Evolutionary conservation across 106 monocot species (phyloP), one percentile per base, ranked within the genome.

Genomic region (Narthecium ossifragum): DNA sequence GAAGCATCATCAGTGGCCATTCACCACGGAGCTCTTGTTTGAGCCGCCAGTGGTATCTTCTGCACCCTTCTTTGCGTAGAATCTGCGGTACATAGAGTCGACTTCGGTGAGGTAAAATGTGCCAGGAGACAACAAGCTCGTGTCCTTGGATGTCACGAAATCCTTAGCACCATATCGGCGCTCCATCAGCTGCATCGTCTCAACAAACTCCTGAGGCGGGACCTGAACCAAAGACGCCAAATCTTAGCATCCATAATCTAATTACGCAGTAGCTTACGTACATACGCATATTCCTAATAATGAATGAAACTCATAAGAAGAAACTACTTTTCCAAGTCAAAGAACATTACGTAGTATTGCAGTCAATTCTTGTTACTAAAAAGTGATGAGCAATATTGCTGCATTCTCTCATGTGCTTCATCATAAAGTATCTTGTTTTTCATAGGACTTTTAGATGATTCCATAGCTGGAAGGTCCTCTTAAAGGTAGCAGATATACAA

Each of bases 161-260:
- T 78, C 86, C 36, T 86, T 86, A 17, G 61, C 81, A 26, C 86
- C 86, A 29, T 86, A 86, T 56, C 86, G 61, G 47, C 82, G 78
- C 69, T 86, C 86, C 74, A 78, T 86, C 64, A 86, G 34, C 75
- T 82, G 81, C 72, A 86, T 27, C 14, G 67, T 86, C 50, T 86
- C 71, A 7, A 78, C 75, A 65, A 86, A 86, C 6, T 75, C 78
- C 37, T 86, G 78, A 5, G 86, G 86, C 18, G 67, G 36, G 53
- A 82, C 34, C 86, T 86, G 68, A 27, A 51, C 4, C 10, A 61
- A 5, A 58, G 60, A 39, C 12, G 1, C 37, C 2, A 12, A 53
- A 2, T 17, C 27, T 53, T 53, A 53, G 28, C 18, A 21, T 50
- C 18, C 18, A 6, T 21, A 21, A n/a, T n/a, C n/a, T 50, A 21